These are phyloP conservation scores for Trichoderma gracile DNA, from an alignment of 2,329 filamentous ascomycete species.

Conservation along the genomic window DNA sequence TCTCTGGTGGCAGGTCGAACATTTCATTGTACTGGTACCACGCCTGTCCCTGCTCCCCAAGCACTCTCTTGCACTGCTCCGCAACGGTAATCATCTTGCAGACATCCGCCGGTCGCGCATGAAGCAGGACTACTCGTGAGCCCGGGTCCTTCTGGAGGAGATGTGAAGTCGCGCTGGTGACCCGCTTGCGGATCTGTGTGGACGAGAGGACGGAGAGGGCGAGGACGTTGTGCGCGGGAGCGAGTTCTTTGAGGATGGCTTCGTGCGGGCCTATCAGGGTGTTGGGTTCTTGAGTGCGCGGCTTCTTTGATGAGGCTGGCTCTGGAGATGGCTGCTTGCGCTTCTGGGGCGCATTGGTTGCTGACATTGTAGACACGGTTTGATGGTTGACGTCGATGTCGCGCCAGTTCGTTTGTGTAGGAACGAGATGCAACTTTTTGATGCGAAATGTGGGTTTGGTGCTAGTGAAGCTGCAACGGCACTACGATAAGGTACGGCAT, in stretches of 20 bases:
- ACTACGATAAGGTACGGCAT: neutral
- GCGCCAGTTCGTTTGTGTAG: slow-evolving; percentile 6
- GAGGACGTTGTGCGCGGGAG: slow-evolving; percentile 51
- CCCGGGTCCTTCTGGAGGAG: slow-evolving; percentile 38
- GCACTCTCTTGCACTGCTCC: slow-evolving; percentile 63
- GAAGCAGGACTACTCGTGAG: slow-evolving; percentile 48
- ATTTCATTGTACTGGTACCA: slow-evolving; percentile 62
- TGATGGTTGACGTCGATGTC: neutral
- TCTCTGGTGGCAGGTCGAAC: slow-evolving; percentile 47
- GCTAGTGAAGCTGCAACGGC: slow-evolving; percentile 7
- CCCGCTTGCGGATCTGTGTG: slow-evolving; percentile 58
- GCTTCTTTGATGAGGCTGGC: slow-evolving; percentile 17
- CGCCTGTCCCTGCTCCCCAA: slow-evolving; percentile 48
- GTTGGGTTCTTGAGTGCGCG: slow-evolving; percentile 23
- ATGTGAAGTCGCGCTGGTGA: slow-evolving; percentile 48
- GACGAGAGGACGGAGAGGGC: slow-evolving; percentile 59
- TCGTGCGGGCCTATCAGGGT: slow-evolving; percentile 44
- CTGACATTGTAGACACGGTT: slow-evolving; percentile 14
- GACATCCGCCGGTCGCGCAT: slow-evolving; percentile 53
- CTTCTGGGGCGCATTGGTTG: slow-evolving; percentile 21
- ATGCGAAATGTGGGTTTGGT: slow-evolving; percentile 14
- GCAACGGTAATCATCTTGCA: slow-evolving; percentile 68
- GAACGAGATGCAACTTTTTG: slow-evolving; percentile 18
- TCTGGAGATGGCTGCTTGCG: slow-evolving; percentile 21
- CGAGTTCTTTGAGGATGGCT: slow-evolving; percentile 47